phyloP scores from a whole-genome alignment of 495 filamentous ascomycete genomes.

The Daldinia childiae region DNA sequence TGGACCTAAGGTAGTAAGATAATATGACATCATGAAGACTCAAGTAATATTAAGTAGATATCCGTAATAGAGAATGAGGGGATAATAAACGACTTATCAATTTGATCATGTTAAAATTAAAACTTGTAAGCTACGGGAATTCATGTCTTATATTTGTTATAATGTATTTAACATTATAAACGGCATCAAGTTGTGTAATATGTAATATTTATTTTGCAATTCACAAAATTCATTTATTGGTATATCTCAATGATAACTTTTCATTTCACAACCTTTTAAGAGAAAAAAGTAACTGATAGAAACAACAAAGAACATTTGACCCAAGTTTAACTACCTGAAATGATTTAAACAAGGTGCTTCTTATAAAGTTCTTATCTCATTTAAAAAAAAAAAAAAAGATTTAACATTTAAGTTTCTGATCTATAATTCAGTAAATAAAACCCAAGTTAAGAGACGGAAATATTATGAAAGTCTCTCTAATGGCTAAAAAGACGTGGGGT shows the following conservation, averaged over 20 bases:
- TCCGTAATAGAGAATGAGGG: not conserved
- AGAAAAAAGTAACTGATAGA: not conserved
- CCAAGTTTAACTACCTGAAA: not conserved
- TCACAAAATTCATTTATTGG: not conserved
- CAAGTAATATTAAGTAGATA: not conserved
- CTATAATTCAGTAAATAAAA: not conserved
- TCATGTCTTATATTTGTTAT: not conserved
- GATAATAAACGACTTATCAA: not conserved
- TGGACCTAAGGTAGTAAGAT: slow-evolving; percentile 6
- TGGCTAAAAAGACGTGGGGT: not conserved
- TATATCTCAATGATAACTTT: not conserved
- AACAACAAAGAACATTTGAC: not conserved
- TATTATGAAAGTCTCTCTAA: not conserved
- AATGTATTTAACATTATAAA: not conserved
- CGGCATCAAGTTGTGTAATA: not conserved
- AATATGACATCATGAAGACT: slow-evolving; percentile 16
- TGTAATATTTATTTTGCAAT: not conserved
- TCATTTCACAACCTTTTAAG: not conserved
- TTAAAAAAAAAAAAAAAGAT: too few relatives aligned
- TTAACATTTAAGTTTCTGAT: not conserved
- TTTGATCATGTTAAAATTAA: not conserved
- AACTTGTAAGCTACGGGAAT: not conserved
- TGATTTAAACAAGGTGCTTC: not conserved
- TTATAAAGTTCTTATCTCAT: not conserved
- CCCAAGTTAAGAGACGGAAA: not conserved